Evolutionary conservation across 805 yeast species (phyloP).

Genomic region (Monosporozyma siamensis): DNA sequence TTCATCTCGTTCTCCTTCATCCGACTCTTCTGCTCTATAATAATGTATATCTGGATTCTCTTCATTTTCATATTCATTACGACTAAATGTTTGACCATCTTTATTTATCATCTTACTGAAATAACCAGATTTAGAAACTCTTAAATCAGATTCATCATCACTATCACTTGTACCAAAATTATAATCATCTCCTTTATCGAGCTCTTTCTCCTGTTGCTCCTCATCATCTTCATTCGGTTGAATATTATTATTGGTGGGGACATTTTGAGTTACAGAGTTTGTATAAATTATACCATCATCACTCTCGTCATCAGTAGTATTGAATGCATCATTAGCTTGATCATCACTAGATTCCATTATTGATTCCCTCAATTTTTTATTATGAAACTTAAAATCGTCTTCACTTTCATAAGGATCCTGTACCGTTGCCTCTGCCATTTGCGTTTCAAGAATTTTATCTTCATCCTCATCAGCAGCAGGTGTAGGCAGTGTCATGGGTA

Average conservation of each 20-base stretch:
- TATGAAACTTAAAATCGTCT: conserved; percentile 9
- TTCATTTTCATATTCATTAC: conserved; percentile 1
- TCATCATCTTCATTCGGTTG: conserved; percentile 1
- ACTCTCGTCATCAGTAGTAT: background rate
- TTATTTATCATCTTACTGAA: conserved; percentile 17
- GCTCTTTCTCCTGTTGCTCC: no score
- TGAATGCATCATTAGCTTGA: conserved; percentile 4
- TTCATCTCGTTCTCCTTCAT: background rate
- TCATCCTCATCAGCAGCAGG: background rate
- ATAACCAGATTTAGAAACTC: conserved; percentile 21
- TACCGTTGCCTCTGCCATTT: no score
- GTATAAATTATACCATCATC: background rate
- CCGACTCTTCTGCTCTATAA: background rate
- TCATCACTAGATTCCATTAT: conserved; percentile 13
- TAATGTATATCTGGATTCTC: background rate
- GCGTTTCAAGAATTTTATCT: background rate
- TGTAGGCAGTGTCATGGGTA: no score
- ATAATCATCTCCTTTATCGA: no score
- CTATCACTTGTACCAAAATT: background rate
- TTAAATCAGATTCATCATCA: conserved; percentile 10
- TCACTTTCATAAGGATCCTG: conserved; percentile 8
- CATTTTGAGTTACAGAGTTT: background rate
- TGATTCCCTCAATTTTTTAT: conserved; percentile 11
- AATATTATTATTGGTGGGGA: background rate
- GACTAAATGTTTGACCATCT: conserved; percentile 5